Percentiles rank a stretch among this genome's conserved stretches.
Conservation (phyloP, 208 protist species). For the Willaertia magna region DNA sequence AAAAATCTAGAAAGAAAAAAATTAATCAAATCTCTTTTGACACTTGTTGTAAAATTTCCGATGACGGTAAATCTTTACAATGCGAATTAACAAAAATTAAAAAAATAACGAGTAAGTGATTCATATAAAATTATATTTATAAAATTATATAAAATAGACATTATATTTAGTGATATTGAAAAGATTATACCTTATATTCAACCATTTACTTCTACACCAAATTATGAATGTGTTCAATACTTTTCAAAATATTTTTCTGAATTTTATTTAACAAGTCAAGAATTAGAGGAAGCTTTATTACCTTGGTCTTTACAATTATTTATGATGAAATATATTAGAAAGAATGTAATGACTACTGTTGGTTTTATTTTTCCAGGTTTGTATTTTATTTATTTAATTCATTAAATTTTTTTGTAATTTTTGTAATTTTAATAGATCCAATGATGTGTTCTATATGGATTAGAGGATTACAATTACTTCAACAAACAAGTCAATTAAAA, state of each 20-base stretch:
- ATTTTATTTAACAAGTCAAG: not conserved
- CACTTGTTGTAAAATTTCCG: not conserved
- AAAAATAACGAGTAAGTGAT: not conserved
- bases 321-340: not conserved
- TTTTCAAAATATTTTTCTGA: not conserved
- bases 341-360: not conserved
- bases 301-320: not conserved
- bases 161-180: not conserved
- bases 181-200: not conserved
- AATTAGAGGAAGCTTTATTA: not conserved
- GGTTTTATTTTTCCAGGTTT: not conserved
- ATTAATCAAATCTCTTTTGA: not conserved
- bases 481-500: not conserved
- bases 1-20: too few species aligned
- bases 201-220: not conserved
- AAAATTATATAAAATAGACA: not conserved
- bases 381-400: not conserved
- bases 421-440: not conserved
- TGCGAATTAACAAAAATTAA: not conserved
- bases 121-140: not conserved
- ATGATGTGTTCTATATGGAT: not conserved
- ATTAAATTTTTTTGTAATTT: not conserved
- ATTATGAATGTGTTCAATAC: not conserved
- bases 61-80: not conserved
- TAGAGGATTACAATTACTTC: not conserved